A percentile compares a stretch with the other conserved stretches of the same genome.
Evolutionary conservation across 345 rosid genomes (phyloP).

Genomic region (Rubroshorea leprosula): DNA sequence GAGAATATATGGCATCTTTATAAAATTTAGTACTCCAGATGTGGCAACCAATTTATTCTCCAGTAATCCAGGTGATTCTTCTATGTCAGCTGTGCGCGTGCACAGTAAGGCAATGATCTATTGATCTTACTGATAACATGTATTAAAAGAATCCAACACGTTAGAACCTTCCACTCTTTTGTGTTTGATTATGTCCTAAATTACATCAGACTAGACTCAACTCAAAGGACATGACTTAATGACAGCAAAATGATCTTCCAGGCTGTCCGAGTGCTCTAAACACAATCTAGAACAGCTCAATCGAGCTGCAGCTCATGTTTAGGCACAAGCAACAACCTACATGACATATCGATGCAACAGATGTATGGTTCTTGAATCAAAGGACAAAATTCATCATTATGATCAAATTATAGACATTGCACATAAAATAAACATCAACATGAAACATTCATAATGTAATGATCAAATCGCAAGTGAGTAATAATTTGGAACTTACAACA

Average conservation of each 20-base stretch:
- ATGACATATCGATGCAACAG: not conserved
- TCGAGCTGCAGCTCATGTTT: not conserved
- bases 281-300: not conserved
- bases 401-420: no score
- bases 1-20: no score
- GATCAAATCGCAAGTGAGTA: no score
- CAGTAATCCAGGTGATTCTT: not conserved
- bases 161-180: not conserved
- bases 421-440: no score
- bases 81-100: not conserved
- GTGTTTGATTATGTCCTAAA: no score
- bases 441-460: no score
- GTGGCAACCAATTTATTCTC: not conserved
- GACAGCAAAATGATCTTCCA: no score
- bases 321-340: not conserved
- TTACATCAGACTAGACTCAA: no score
- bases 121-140: not conserved
- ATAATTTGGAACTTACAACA: not conserved
- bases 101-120: not conserved
- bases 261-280: constrained; percentile 4
- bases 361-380: not conserved
- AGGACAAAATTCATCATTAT: no score
- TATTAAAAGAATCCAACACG: not conserved
- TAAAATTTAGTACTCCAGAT: not conserved
- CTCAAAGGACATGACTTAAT: no score